phyloP scores from a whole-genome alignment of 1,284 basidiomycete species.

The Porodaedalea pini region DNA sequence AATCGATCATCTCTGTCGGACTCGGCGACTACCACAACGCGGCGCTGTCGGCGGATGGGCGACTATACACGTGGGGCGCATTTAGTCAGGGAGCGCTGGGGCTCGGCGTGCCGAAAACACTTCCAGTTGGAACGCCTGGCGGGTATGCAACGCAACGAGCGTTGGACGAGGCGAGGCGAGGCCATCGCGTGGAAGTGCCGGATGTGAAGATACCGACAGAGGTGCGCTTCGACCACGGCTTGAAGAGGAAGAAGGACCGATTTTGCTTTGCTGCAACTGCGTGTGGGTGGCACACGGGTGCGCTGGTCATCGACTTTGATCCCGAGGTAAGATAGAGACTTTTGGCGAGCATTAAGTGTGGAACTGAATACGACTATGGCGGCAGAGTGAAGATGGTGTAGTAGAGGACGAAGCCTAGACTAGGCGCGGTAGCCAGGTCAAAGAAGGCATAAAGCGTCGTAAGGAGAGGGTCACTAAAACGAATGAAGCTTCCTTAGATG shows the following conservation, averaged over 20 bases:
- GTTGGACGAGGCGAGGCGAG: conserved; percentile 32
- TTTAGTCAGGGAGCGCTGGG: conserved; percentile 82
- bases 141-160: conserved; percentile 46
- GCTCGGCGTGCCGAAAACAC: conserved; percentile 61
- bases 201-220: conserved; percentile 58
- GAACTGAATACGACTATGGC: too few relatives aligned
- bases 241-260: conserved; percentile 44
- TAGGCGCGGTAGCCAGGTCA: too few relatives aligned
- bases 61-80: conserved; percentile 80
- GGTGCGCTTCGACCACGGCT: conserved; percentile 62
- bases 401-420: too few relatives aligned
- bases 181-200: conserved; percentile 30
- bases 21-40: conserved; percentile 89
- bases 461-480: too few relatives aligned
- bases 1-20: conserved; percentile 75
- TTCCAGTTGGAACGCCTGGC: conserved; percentile 55
- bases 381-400: too few relatives aligned
- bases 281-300: conserved; percentile 85
- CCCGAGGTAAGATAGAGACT: conserved; percentile 15
- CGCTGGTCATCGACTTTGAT: conserved; percentile 76
- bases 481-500: too few relatives aligned
- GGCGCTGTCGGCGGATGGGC: conserved; percentile 75
- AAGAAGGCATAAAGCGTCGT: too few relatives aligned
- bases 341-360: too few relatives aligned
- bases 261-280: conserved; percentile 80